phyloP scores from a whole-genome alignment of 495 filamentous ascomycete species.

The Lindgomyces ingoldianus region DNA sequence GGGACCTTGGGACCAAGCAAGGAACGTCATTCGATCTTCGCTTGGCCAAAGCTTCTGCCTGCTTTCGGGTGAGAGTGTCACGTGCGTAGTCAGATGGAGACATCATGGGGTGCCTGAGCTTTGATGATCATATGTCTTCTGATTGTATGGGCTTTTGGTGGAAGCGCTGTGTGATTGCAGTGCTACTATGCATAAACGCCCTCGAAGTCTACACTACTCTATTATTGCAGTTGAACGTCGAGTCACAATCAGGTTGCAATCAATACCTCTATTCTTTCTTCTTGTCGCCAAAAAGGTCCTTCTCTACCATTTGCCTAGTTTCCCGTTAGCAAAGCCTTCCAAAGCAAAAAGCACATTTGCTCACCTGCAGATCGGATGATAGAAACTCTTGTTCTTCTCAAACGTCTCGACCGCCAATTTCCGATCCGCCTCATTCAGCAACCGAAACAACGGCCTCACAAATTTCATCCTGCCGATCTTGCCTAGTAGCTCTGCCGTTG shows the following conservation, averaged over 20 bases:
- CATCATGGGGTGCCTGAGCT: too few relatives aligned
- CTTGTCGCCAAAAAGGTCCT: constrained; percentile 62
- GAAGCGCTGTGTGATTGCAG: too few relatives aligned
- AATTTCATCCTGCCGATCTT: constrained; percentile 95
- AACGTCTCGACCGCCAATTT: constrained; percentile 79
- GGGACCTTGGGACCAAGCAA: not conserved
- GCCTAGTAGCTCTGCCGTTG: constrained; percentile 72
- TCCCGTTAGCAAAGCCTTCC: not conserved
- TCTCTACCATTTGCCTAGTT: constrained; percentile 51
- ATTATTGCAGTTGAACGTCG: too few relatives aligned
- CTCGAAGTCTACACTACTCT: too few relatives aligned
- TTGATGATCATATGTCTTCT: too few relatives aligned
- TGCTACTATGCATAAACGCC: too few relatives aligned
- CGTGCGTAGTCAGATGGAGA: too few relatives aligned
- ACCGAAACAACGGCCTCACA: constrained; percentile 76
- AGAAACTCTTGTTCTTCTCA: constrained; percentile 83
- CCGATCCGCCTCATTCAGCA: constrained; percentile 70
- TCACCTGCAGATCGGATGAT: constrained; percentile 88
- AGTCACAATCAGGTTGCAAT: too few relatives aligned
- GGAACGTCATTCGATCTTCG: not conserved
- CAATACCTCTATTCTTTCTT: not conserved
- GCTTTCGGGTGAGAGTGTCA: too few relatives aligned
- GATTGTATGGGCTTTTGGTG: too few relatives aligned
- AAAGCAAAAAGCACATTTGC: not conserved
- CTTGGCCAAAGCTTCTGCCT: not conserved